Base-by-base conservation (phyloP, 2,329 filamentous ascomycete species). In the Trichophyton rubrum region DNA sequence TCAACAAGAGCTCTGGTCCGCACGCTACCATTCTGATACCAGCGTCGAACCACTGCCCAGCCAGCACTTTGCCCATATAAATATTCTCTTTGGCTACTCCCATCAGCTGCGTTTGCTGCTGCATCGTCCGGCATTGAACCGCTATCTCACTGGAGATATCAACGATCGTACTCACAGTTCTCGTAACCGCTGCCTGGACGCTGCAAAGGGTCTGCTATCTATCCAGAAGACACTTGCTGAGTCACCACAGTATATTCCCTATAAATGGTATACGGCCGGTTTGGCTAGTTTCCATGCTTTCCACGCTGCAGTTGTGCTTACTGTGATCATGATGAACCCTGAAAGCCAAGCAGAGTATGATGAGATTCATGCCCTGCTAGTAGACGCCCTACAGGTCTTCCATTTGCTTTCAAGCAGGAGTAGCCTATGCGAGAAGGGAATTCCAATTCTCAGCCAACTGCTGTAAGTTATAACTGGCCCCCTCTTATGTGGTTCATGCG, bases 271-370 rank as follows among this genome's bases (percentile, higher is more conserved):
- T 60, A 73, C 69, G 27, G 69, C 71, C 30, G 71, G 72, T 1
- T 62, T 73, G 2, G 73, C 72, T 4, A 73, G 71, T 59, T 76
- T 75, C 61, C 72, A 75, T 43, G 72, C 74, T 0, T 75, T 76
- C 61, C 73, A 75, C 51, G 73, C 71, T 1, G 72, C 73, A 4
- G 68, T 74, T 0, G 68, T 71, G 4, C 61, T 74, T 1, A 66
- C 68, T 4, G 61, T 67, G 2, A 67, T 70, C 17, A 62, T 73
- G 5, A 65, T 70, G 57, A 66, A 68, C 33, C 67, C 69, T 0
- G 67, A 72, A 20, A 67, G 61, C 57, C 64, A 66, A 9, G 60
- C 63, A 30, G 70, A 74, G 56, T 71, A 67, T 20, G 62, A 67
- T 49, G 68, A 71, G 51, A 69, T 66, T 17, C 69, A 71, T 47